These are phyloP conservation scores for Coccomyxa sp. DNA, from an alignment of 139 green algal species.

Conservation along the genomic window DNA sequence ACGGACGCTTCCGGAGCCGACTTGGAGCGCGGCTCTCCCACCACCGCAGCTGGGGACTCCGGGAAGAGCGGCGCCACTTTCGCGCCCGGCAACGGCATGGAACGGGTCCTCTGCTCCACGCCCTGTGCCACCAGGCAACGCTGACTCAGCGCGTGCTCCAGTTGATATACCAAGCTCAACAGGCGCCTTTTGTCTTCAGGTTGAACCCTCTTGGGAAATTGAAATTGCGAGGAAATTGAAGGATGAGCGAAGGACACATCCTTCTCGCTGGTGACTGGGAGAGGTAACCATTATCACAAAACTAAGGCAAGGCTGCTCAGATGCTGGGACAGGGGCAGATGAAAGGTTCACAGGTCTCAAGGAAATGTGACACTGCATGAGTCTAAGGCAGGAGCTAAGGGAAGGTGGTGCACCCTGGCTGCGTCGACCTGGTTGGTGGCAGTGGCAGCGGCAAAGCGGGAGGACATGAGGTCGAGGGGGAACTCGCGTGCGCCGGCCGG, in stretches of 20 bases:
- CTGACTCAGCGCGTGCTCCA: neutral
- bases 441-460: no score
- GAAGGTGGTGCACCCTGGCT: no score
- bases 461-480: neutral
- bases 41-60: neutral
- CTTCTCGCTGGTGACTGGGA: neutral
- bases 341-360: no score
- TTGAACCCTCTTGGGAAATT: neutral
- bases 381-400: no score
- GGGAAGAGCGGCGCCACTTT: neutral
- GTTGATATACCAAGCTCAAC: neutral
- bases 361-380: no score
- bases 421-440: no score
- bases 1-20: neutral
- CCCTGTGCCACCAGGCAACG: neutral
- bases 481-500: conserved; percentile 2
- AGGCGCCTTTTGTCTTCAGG: neutral
- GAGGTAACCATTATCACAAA: neutral
- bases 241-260: neutral
- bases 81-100: neutral
- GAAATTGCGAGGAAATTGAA: neutral
- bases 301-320: no score
- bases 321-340: no score
- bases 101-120: neutral
- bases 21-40: neutral